These are phyloP conservation scores for Cytidiella melzeri DNA, from an alignment of 768 basidiomycete genomes.

Conservation along the genomic window DNA sequence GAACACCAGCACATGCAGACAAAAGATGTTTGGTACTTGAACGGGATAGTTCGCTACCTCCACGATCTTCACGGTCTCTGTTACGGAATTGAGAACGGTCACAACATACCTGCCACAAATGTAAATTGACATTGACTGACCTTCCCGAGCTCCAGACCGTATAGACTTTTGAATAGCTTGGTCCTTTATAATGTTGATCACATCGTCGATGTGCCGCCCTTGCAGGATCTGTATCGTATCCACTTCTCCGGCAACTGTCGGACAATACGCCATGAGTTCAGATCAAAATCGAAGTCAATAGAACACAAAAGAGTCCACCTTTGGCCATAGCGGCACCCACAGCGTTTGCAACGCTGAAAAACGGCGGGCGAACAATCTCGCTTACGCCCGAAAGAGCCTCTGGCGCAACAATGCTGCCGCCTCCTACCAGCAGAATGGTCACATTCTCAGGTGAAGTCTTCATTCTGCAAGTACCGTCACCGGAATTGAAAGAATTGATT, in stretches of 20 bases:
- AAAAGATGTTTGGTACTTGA: slow-evolving; percentile 25
- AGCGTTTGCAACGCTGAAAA: slow-evolving; percentile 55
- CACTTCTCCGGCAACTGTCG: slow-evolving; percentile 23
- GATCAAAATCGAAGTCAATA: background rate
- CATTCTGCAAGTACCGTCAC: slow-evolving; percentile 31
- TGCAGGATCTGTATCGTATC: slow-evolving; percentile 34
- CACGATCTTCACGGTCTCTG: slow-evolving; percentile 39
- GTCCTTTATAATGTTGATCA: slow-evolving; percentile 27
- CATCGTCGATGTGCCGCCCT: slow-evolving; percentile 24
- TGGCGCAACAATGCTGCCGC: slow-evolving; percentile 57
- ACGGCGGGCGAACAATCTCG: slow-evolving; percentile 42
- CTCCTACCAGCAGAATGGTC: slow-evolving; percentile 58
- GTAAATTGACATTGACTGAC: no score
- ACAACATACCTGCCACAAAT: no score
- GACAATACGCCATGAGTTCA: background rate
- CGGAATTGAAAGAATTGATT: background rate
- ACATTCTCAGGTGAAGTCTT: slow-evolving; percentile 55
- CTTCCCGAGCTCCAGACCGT: slow-evolving; percentile 30
- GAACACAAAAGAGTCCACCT: background rate
- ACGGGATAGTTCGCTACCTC: slow-evolving; percentile 53
- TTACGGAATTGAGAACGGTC: background rate
- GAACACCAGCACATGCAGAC: background rate
- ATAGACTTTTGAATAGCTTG: slow-evolving; percentile 28
- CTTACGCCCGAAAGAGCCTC: slow-evolving; percentile 44
- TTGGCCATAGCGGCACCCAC: slow-evolving; percentile 46